Percentiles rank a stretch among this genome's conserved stretches.
phyloP scores from a whole-genome alignment of 1,284 basidiomycete species.

The Wallemia ichthyophaga region DNA sequence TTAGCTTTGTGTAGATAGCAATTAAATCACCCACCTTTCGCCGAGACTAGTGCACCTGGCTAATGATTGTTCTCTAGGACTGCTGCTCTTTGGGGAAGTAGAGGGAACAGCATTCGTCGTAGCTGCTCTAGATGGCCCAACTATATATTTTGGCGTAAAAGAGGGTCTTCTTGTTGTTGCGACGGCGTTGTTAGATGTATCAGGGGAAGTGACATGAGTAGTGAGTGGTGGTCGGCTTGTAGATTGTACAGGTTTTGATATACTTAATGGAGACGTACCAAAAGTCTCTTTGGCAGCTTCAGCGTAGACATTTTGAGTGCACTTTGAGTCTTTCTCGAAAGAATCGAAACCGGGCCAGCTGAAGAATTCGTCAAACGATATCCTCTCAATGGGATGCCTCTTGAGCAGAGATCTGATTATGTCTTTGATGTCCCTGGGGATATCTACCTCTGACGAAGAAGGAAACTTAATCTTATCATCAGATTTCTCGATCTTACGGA shows the following conservation, averaged over 20 bases:
- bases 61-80: not conserved
- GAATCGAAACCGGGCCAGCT: slow-evolving; percentile 17
- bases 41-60: slow-evolving; percentile 3
- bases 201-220: not conserved
- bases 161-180: slow-evolving; percentile 2
- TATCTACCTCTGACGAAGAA: slow-evolving; percentile 18
- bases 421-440: slow-evolving; percentile 58
- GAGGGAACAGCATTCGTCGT: not conserved
- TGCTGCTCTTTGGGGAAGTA: not conserved
- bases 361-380: slow-evolving; percentile 81
- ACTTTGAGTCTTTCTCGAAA: not conserved
- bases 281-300: not conserved
- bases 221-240: not conserved
- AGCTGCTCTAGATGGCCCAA: slow-evolving; percentile 1
- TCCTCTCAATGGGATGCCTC: slow-evolving; percentile 52
- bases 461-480: slow-evolving; percentile 51
- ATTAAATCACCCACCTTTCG: not conserved
- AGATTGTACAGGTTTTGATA: not conserved
- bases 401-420: slow-evolving; percentile 59
- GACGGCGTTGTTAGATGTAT: not conserved
- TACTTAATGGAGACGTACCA: not conserved
- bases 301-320: not conserved
- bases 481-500: slow-evolving; percentile 71
- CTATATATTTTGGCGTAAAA: slow-evolving; percentile 7
- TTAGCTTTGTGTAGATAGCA: no score